These are phyloP conservation scores for Cladosporium colombiae DNA, from an alignment of 2,329 filamentous ascomycete species.

Conservation along the genomic window DNA sequence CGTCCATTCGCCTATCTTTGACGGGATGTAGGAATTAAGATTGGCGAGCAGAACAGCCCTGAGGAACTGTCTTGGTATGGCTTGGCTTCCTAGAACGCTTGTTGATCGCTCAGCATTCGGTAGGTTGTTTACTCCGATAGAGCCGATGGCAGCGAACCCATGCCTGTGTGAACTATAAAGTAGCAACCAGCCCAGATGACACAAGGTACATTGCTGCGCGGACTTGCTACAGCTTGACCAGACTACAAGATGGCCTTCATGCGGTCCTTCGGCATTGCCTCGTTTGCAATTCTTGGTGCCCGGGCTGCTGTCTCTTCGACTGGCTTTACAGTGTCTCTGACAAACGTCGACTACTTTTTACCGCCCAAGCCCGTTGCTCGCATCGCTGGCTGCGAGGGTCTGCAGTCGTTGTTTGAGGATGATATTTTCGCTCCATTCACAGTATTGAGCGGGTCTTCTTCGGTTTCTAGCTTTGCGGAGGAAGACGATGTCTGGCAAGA, in stretches of 20 bases:
- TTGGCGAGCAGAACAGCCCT: neutral
- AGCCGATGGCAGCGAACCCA: neutral
- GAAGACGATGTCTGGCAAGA: conserved; percentile 10
- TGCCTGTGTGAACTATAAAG: conserved; percentile 3
- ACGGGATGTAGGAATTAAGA: neutral
- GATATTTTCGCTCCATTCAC: conserved; percentile 2
- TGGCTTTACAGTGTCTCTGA: neutral
- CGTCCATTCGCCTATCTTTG: conserved; percentile 1
- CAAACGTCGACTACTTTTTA: conserved; percentile 1
- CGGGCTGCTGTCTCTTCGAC: conserved; percentile 7
- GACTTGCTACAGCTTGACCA: neutral
- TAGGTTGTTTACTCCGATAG: neutral
- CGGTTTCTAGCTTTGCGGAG: neutral
- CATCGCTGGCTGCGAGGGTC: neutral
- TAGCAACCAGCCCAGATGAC: no score
- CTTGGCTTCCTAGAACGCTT: neutral
- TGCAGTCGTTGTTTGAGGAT: conserved; percentile 2
- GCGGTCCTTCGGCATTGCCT: neutral
- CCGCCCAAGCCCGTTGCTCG: conserved; percentile 2
- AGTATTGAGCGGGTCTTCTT: neutral
- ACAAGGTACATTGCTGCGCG: neutral
- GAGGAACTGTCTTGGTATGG: neutral
- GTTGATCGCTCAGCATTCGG: neutral
- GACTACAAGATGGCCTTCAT: neutral
- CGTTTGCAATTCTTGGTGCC: neutral